Base-by-base conservation (phyloP, 2,329 filamentous ascomycete genomes). In the Talaromyces marneffei region DNA sequence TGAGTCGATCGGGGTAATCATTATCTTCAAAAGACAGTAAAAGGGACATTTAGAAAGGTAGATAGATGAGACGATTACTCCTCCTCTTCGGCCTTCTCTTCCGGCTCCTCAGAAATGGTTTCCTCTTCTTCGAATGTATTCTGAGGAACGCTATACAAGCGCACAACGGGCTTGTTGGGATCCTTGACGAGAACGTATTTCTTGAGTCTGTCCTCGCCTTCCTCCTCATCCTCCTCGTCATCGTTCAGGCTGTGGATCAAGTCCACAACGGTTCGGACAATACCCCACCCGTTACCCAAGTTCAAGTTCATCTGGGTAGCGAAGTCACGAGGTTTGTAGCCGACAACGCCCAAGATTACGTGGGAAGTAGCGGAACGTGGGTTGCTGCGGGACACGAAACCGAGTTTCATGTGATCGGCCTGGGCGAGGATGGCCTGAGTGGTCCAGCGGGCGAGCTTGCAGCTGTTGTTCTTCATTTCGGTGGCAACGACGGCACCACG, bases 381-480 rank as follows among this genome's bases (percentile, higher is more conserved):
- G 82, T 93, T 96, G 69, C 87, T 85, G 71, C 94, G 92, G 59
- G 93, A 97, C 65, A 99, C 92, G 80, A 99, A 99, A 71, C 93
- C 94, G 76, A 99, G 87, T 83, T 97, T 99, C 92, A 99, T 97
- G 67, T 92, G 83, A 75, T 99, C 94, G n/a, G 94, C 92, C 80
- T 92, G 92, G 75, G 93, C 92, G 62, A 99, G 86, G 72, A 99
- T 97, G 73, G 89, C 91, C 83, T 99, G 94, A 46, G 93, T 91
- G 33, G 94, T 96, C 94, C 94, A 99, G 75, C 94, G 85, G 62
- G 94, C 94, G 65, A 99, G 87, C 83, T 99, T 99, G 89, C 91
- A 96, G 74, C 87, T 92, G 85, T 99, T 99, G 86, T 99, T 99
- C 90, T 99, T 99, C 94, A 99, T 99, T 82, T 99, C 94, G 12